These are phyloP conservation scores for Phtheirospermum japonicum DNA, from an alignment of 257 asterid genomes.

Conservation along the genomic window DNA sequence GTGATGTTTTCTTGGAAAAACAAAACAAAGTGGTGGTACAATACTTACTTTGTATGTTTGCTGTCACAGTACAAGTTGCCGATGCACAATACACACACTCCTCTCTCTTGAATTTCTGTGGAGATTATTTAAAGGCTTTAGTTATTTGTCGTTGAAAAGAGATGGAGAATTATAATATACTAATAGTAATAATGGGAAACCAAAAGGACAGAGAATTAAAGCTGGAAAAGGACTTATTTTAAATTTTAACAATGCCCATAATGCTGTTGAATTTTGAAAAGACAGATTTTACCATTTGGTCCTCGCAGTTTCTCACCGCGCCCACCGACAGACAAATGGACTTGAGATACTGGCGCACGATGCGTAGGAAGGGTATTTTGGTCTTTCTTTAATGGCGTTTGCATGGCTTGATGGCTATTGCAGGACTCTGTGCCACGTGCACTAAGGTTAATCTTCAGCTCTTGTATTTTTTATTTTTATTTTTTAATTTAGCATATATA, in stretches of 20 bases:
- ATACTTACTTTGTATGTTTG: conserved; percentile 29
- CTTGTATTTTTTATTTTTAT: too few species aligned
- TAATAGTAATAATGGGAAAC: conserved; percentile 9
- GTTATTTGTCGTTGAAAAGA: conserved; percentile 16
- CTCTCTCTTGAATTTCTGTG: conserved; percentile 1
- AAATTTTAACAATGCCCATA: conserved; percentile 16
- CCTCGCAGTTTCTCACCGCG: conserved; percentile 27
- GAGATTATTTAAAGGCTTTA: background rate
- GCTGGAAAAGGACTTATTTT: conserved; percentile 6
- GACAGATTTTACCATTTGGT: conserved; percentile 10
- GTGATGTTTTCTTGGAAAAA: conserved; percentile 30
- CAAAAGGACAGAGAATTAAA: background rate
- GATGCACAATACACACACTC: background rate
- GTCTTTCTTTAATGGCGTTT: too few species aligned
- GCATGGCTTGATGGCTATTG: conserved; percentile 33
- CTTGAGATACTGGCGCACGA: too few species aligned
- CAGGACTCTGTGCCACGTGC: conserved; percentile 28
- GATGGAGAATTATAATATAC: background rate
- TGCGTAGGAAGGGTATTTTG: background rate
- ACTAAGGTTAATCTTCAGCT: background rate
- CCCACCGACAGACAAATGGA: conserved; percentile 34
- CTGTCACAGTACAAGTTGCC: too few species aligned
- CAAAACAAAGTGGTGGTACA: conserved; percentile 26
- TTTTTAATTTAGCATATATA: too few species aligned
- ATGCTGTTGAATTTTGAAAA: background rate